Percentiles rank a stretch among this genome's conserved stretches.
Evolutionary conservation across 176 grass and related monocot species (phyloP).

Genomic region (Aegilops speltoides): DNA sequence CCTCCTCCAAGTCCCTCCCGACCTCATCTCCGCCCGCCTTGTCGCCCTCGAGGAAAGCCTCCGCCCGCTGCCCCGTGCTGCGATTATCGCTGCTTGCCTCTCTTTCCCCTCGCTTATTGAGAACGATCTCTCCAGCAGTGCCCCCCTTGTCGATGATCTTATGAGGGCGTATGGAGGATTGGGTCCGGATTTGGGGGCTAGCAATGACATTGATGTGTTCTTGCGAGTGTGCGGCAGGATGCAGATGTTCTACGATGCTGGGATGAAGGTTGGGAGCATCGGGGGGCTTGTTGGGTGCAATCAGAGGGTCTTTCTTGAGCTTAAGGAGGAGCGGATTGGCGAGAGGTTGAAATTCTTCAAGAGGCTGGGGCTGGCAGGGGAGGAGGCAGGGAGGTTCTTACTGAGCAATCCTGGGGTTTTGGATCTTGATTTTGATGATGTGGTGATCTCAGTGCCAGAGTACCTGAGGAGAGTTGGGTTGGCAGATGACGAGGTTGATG

Average conservation of each 20-base stretch:
- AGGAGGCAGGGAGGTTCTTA: constrained; percentile 59
- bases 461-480: constrained; percentile 60
- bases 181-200: constrained; percentile 30
- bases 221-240: constrained; percentile 56
- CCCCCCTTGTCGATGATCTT: constrained; percentile 54
- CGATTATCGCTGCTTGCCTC: constrained; percentile 66
- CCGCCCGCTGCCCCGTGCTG: constrained; percentile 36
- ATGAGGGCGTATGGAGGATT: constrained; percentile 35
- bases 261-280: constrained; percentile 49
- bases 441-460: constrained; percentile 60
- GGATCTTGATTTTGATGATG: constrained; percentile 52
- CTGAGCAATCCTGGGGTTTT: constrained; percentile 55
- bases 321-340: constrained; percentile 44
- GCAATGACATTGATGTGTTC: constrained; percentile 71
- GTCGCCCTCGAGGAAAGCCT: constrained; percentile 44
- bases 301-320: constrained; percentile 58
- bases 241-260: constrained; percentile 66
- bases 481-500: constrained; percentile 28
- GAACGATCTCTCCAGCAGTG: constrained; percentile 32
- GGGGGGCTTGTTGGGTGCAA: constrained; percentile 53
- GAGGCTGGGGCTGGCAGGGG: constrained; percentile 52
- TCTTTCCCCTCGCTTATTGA: constrained; percentile 49
- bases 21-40: constrained; percentile 46
- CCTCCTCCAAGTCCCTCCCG: constrained; percentile 43
- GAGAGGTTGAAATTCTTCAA: constrained; percentile 64